Conservation (phyloP, 257 asterid genomes). For the Solanum lycopersicoides region DNA sequence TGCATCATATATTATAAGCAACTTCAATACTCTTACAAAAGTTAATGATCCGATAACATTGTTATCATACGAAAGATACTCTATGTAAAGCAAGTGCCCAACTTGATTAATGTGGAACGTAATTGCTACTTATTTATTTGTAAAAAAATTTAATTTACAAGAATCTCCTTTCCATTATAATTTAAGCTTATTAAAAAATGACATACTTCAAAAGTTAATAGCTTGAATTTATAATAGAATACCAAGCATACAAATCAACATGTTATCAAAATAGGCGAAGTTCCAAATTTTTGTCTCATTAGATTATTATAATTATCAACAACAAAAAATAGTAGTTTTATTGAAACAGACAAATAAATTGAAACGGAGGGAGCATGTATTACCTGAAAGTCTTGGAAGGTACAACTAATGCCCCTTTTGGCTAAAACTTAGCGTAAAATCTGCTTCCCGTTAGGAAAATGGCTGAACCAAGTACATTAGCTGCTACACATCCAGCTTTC, state of each 20-base stretch:
- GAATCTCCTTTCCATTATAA: background rate
- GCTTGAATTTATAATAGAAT: no score
- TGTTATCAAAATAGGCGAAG: no score
- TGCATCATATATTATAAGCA: background rate
- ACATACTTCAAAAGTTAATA: no score
- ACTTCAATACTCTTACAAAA: background rate
- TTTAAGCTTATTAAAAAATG: no score
- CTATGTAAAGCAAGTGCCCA: background rate
- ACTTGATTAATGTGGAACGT: background rate
- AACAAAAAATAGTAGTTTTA: background rate
- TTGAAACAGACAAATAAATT: background rate
- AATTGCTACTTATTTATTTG: background rate
- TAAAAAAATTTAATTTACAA: background rate
- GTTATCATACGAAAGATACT: no score
- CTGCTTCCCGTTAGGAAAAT: slow-evolving; percentile 23
- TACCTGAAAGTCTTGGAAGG: slow-evolving; percentile 8
- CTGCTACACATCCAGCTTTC: slow-evolving; percentile 19
- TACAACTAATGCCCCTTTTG: background rate
- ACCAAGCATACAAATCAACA: no score
- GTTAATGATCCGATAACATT: background rate
- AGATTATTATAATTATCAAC: background rate
- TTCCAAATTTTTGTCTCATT: background rate
- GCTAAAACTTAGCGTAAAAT: slow-evolving; percentile 10
- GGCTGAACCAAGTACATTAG: slow-evolving; percentile 13
- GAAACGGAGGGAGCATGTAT: background rate